Conservation (phyloP, 495 filamentous ascomycete genomes). For the Penicillium pancosmium region DNA sequence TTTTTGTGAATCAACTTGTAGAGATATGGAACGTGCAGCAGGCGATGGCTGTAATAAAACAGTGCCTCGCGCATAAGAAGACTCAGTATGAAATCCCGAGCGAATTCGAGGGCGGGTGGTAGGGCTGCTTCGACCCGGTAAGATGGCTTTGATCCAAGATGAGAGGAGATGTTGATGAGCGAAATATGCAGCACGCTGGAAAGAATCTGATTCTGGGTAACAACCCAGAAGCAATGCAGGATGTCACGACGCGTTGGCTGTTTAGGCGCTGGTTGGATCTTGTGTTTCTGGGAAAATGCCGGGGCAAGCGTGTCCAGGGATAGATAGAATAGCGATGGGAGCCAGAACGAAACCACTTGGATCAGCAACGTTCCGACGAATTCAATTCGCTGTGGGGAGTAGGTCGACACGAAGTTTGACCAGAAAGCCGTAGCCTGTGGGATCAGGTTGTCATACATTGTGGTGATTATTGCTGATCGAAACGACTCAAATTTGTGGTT, state of each 20-base stretch:
- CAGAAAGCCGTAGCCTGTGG: slow-evolving; percentile 21
- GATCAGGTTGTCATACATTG: background rate
- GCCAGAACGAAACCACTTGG: slow-evolving; percentile 55
- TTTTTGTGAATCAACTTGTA: slow-evolving; percentile 57
- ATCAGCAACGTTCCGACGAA: slow-evolving; percentile 48
- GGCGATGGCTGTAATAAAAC: slow-evolving; percentile 60
- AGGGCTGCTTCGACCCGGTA: slow-evolving; percentile 39
- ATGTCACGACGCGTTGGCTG: slow-evolving; percentile 52
- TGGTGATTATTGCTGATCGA: background rate
- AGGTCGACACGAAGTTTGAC: slow-evolving; percentile 25
- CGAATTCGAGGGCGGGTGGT: slow-evolving; percentile 37
- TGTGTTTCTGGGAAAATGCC: slow-evolving; percentile 53
- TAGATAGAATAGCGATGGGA: slow-evolving; percentile 48
- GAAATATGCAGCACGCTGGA: slow-evolving; percentile 39
- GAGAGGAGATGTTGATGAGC: slow-evolving; percentile 26
- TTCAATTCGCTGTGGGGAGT: slow-evolving; percentile 41
- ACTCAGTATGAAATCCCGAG: slow-evolving; percentile 47
- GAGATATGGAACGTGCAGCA: slow-evolving; percentile 53
- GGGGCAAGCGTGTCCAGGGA: slow-evolving; percentile 46
- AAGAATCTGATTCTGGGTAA: slow-evolving; percentile 50
- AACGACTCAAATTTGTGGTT: background rate
- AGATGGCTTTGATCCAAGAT: slow-evolving; percentile 20
- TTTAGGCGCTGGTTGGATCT: slow-evolving; percentile 55
- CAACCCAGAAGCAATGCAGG: slow-evolving; percentile 45
- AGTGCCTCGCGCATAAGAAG: slow-evolving; percentile 51